Evolutionary conservation across 768 basidiomycete genomes (phyloP).

Genomic region (Boletus rufocinnamomeus): DNA sequence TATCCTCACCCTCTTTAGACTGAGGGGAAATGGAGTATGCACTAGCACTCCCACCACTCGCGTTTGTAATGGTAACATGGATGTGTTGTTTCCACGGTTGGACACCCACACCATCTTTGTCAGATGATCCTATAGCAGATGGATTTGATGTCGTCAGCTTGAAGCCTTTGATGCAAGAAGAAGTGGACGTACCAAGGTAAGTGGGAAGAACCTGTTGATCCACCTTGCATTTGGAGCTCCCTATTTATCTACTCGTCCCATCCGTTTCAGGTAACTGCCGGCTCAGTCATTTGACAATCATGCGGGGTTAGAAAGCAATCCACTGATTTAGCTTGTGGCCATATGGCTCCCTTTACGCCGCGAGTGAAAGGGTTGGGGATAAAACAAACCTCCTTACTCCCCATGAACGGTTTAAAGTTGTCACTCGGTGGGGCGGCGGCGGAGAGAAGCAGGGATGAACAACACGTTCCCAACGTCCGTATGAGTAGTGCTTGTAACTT

Average conservation of each 20-base stretch:
- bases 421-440: not conserved
- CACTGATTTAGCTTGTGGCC: not conserved
- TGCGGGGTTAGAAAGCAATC: not conserved
- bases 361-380: not conserved
- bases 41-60: conserved; percentile 3
- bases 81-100: conserved; percentile 2
- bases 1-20: not conserved
- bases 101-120: conserved; percentile 23
- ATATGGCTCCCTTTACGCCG: not conserved
- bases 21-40: conserved; percentile 1
- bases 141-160: not conserved
- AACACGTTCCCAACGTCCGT: not conserved
- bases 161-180: no score
- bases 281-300: not conserved
- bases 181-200: not conserved
- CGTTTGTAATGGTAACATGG: conserved; percentile 11
- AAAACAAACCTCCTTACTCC: not conserved
- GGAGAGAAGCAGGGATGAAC: not conserved
- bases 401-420: not conserved
- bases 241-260: not conserved
- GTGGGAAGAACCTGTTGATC: not conserved
- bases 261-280: not conserved
- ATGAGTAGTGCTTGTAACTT: not conserved
- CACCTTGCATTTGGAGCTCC: not conserved
- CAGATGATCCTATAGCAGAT: not conserved